phyloP scores from a whole-genome alignment of 2,329 filamentous ascomycete species.

The Biscogniauxia marginata region DNA sequence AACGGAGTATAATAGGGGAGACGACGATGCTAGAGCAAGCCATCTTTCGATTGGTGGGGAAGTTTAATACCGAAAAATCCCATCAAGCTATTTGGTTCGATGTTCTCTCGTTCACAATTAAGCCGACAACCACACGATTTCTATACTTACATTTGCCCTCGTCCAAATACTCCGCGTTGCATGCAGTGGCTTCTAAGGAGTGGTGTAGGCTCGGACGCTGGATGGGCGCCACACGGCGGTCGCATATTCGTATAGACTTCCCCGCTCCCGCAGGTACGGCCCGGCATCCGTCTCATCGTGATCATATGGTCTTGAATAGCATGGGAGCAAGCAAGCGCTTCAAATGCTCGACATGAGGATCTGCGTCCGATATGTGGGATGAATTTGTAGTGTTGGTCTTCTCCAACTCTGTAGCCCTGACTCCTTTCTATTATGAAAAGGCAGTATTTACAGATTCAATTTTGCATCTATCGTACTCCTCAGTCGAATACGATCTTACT shows the following conservation, averaged over 20 bases:
- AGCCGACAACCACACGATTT: background rate
- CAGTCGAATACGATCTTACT: background rate
- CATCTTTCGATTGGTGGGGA: constrained; percentile 32
- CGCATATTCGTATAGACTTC: background rate
- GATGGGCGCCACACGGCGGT: background rate
- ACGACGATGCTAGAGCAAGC: no score
- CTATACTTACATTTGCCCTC: background rate
- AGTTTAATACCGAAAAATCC: constrained; percentile 21
- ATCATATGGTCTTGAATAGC: background rate
- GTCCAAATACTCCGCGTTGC: background rate
- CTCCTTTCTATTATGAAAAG: background rate
- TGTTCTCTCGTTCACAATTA: constrained; percentile 3
- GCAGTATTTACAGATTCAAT: background rate
- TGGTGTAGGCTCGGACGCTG: background rate
- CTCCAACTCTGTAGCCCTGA: background rate
- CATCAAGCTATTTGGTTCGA: background rate
- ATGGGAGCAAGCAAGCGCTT: no score
- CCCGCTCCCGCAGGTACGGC: background rate
- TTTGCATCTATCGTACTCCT: background rate
- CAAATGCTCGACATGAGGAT: background rate
- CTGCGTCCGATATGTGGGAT: background rate
- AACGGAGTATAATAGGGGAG: constrained; percentile 4
- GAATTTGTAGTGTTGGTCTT: background rate
- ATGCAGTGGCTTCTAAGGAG: background rate
- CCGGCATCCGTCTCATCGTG: constrained; percentile 1